Evolutionary conservation across 1,139 yeast species (phyloP).

Genomic region (Hemisphaericaspora xylanilytica): DNA sequence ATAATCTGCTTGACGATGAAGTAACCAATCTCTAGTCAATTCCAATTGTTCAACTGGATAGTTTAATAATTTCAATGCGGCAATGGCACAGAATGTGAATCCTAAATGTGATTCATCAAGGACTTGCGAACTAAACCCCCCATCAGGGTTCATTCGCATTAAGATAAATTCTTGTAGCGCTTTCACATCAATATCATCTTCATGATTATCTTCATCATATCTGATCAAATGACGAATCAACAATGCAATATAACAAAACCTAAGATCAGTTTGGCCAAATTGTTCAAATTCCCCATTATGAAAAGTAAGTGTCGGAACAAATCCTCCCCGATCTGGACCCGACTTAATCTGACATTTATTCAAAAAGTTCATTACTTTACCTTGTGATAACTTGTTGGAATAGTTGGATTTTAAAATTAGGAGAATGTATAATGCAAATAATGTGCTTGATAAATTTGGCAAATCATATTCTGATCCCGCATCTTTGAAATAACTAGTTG

Average conservation of each 20-base stretch:
- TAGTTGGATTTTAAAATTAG: conserved; percentile 45
- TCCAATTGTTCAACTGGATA: conserved; percentile 23
- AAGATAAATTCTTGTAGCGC: conserved; percentile 40
- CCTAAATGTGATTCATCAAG: conserved; percentile 82
- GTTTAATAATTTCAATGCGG: conserved; percentile 52
- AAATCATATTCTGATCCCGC: conserved; percentile 43
- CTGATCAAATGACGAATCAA: conserved; percentile 58
- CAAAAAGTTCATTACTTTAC: conserved; percentile 50
- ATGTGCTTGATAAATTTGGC: conserved; percentile 67
- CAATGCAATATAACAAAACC: conserved; percentile 75
- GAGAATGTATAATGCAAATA: conserved; percentile 56
- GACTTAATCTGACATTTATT: conserved; percentile 49
- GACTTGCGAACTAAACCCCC: conserved; percentile 53
- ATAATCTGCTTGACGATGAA: conserved; percentile 59
- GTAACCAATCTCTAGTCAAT: conserved; percentile 54
- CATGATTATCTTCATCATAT: conserved; percentile 27
- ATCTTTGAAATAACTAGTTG: conserved; percentile 44
- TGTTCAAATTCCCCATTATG: conserved; percentile 21
- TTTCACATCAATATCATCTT: conserved; percentile 43
- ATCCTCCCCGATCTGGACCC: conserved; percentile 59
- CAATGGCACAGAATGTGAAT: conserved; percentile 80
- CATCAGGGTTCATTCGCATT: conserved; percentile 51
- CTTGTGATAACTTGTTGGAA: conserved; percentile 36
- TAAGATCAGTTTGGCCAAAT: conserved; percentile 67
- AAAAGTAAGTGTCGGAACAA: conserved; percentile 33